These are phyloP conservation scores for Dendrobium officinale DNA, from an alignment of 106 monocot species.

Conservation along the genomic window DNA sequence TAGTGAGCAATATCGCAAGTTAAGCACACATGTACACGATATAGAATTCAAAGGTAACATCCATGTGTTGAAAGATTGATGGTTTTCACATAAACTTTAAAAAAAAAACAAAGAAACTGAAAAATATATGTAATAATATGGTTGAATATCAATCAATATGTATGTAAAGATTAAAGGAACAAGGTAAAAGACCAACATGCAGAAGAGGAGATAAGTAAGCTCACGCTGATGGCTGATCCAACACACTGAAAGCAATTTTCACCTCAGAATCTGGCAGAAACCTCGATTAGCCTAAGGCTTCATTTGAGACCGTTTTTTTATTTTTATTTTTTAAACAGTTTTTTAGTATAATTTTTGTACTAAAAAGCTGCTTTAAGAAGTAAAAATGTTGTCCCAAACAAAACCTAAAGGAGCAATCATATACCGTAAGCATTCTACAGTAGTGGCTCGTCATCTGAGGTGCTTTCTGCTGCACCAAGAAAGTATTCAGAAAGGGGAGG, in stretches of 20 bases:
- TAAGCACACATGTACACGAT: neutral
- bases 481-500: neutral
- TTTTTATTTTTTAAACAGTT: too few species aligned
- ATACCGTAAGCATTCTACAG: neutral
- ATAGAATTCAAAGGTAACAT: neutral
- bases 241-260: too few species aligned
- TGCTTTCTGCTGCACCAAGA: neutral
- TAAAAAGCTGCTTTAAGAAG: too few species aligned
- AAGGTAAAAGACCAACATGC: too few species aligned
- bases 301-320: too few species aligned
- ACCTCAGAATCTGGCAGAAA: neutral
- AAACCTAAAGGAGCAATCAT: neutral
- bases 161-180: too few species aligned
- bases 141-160: too few species aligned
- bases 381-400: neutral
- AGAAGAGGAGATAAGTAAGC: neutral
- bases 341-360: too few species aligned
- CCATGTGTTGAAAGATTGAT: neutral
- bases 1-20: neutral
- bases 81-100: neutral
- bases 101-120: neutral
- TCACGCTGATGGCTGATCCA: too few species aligned
- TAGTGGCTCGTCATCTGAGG: neutral
- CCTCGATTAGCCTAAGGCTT: neutral
- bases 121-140: too few species aligned